Base-by-base conservation (phyloP, 129 eudicot species). In the Saposhnikovia divaricata region DNA sequence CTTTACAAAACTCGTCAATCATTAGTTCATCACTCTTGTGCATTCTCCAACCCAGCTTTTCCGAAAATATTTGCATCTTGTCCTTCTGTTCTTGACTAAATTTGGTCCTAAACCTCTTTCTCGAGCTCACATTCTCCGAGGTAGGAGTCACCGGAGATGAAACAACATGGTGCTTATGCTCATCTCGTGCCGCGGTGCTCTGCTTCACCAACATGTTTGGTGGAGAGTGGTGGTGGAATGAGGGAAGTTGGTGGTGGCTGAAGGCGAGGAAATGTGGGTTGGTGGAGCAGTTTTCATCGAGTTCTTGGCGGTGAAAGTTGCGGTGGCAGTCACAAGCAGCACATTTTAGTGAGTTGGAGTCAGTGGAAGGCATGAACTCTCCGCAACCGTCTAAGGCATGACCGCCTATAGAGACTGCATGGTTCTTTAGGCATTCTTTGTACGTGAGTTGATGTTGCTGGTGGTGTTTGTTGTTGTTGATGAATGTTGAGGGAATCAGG, bases 291-390 rank as follows among this genome's bases (percentile, higher is more conserved):
- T 19, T 10, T 19, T 55, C 63, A 21, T 88, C 91, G 1, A 92
- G 91, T n/a, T 91, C 96, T 23, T 96, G 98, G 85, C 98, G 96
- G 87, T 95, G 98, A 89, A 95, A 95, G 61, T 95, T 94, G 28
- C 98, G 98, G 88, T 94, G 97, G 83, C 98, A 94, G 14, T 93
- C 93, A 42, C 98, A 92, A 0, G 96, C 98, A 34, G 96, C 97
- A 79, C 98, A 95, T 82, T 85, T 92, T 18, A 95, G 85, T 5
- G 98, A 92, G 25, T 92, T 89, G 55, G 97, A 96, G 88, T 90
- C 91, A 37, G 90, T 31, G 34, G 92, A 93, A 43, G 96, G 93
- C 97, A 95, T 90, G 81, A 95, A 95, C 87, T 95, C 98, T 0
- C 98, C 97, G 55, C 98, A 95, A 0, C 97, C 97, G 38, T 95